Conservation (phyloP, 2,329 filamentous ascomycete species). For the Davidsoniella virescens region DNA sequence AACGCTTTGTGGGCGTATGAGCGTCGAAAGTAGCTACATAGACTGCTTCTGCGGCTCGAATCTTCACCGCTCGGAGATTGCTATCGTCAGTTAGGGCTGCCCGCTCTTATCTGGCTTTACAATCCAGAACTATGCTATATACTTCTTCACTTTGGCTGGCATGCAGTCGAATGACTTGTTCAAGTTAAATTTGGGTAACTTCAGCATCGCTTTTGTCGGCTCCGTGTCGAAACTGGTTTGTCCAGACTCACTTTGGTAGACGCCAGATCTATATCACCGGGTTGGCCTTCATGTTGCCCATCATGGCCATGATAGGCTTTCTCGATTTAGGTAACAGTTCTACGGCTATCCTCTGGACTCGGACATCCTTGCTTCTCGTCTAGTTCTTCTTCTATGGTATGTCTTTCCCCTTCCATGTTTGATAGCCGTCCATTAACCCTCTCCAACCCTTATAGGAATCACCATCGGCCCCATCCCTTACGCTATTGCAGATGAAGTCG, state of each 20-base stretch:
- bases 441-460: constrained; percentile 15
- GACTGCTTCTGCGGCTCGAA: constrained; percentile 34
- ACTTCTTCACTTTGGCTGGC: constrained; percentile 32
- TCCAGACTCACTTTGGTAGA: constrained; percentile 27
- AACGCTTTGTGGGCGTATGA: constrained; percentile 24
- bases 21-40: constrained; percentile 23
- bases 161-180: constrained; percentile 23
- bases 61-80: constrained; percentile 29
- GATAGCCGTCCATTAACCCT: too few relatives aligned
- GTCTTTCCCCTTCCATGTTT: too few relatives aligned
- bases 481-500: constrained; percentile 27
- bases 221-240: constrained; percentile 29
- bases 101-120: constrained; percentile 27
- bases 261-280: constrained; percentile 27
- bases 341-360: constrained; percentile 20
- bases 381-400: constrained; percentile 27
- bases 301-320: constrained; percentile 29
- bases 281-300: constrained; percentile 21
- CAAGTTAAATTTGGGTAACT: constrained; percentile 26
- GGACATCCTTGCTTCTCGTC: constrained; percentile 26
- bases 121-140: constrained; percentile 26
- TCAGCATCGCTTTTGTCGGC: constrained; percentile 27
- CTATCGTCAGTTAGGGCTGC: constrained; percentile 23
- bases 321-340: constrained; percentile 20
- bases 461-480: constrained; percentile 29